A percentile compares a stretch with the other conserved stretches of the same genome.
phyloP scores from a whole-genome alignment of 306 rosid species.

The Senna tora region DNA sequence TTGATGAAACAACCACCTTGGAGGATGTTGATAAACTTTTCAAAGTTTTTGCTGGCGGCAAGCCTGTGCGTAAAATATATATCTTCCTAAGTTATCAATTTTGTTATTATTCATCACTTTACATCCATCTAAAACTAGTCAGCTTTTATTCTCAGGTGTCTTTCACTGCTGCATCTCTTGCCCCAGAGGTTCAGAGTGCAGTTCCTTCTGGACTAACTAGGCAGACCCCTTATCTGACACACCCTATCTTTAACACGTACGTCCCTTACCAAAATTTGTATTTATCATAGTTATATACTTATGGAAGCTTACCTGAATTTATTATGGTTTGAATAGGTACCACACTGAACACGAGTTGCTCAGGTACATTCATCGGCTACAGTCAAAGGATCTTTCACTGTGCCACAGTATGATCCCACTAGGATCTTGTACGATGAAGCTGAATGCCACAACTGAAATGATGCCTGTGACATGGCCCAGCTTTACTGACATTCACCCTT shows the following conservation, averaged over 20 bases:
- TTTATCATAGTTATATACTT: constrained; percentile 20
- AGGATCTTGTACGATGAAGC: constrained; percentile 98
- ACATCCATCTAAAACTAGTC: constrained; percentile 29
- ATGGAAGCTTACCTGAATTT: constrained; percentile 39
- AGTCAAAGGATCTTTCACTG: constrained; percentile 88
- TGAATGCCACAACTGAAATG: constrained; percentile 97
- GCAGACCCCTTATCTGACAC: constrained; percentile 82
- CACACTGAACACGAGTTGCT: constrained; percentile 98
- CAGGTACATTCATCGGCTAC: constrained; percentile 76
- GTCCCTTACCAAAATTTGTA: constrained; percentile 31
- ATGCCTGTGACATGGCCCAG: constrained; percentile 98
- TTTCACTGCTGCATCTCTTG: constrained; percentile 92
- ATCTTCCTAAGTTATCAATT: background rate
- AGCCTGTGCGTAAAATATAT: constrained; percentile 52
- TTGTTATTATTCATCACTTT: constrained; percentile 1
- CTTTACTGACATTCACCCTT: constrained; percentile 87
- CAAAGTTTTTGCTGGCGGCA: constrained; percentile 74
- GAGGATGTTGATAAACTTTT: constrained; percentile 93
- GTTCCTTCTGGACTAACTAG: constrained; percentile 76
- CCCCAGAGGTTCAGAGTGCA: constrained; percentile 67
- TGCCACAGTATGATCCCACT: constrained; percentile 99
- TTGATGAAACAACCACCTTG: constrained; percentile 94
- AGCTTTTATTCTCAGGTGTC: constrained; percentile 58
- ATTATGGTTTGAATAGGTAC: constrained; percentile 55
- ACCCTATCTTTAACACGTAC: constrained; percentile 92